These are phyloP conservation scores for Rhizophora mangle DNA, from an alignment of 345 rosid genomes.

Conservation along the genomic window DNA sequence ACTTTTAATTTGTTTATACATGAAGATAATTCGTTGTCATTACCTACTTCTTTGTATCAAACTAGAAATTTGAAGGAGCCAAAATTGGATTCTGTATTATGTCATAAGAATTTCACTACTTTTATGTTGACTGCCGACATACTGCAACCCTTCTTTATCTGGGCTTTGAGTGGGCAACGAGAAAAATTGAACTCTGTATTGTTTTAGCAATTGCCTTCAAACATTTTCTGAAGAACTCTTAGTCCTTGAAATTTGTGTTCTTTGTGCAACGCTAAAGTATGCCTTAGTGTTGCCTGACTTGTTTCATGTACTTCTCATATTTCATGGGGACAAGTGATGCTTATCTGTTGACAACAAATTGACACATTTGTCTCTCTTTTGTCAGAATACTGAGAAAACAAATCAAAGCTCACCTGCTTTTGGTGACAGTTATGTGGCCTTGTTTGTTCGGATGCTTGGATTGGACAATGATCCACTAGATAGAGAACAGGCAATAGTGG, in stretches of 20 bases:
- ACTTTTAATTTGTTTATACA: no score
- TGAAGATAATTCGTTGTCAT: no score
- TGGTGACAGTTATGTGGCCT: constrained; percentile 59
- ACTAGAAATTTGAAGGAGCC: no score
- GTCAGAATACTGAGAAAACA: constrained; percentile 43
- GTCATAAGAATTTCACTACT: no score
- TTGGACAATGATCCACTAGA: constrained; percentile 77
- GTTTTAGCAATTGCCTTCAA: neutral
- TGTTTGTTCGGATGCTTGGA: constrained; percentile 90
- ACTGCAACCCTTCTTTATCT: no score
- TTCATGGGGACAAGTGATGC: neutral
- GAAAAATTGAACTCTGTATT: neutral
- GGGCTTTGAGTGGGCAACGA: neutral
- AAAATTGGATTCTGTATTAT: no score
- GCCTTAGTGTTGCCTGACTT: neutral
- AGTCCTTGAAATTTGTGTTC: constrained; percentile 1
- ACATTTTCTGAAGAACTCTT: neutral
- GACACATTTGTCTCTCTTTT: constrained; percentile 24
- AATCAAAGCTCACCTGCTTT: constrained; percentile 39
- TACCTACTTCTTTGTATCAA: no score
- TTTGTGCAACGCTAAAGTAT: neutral
- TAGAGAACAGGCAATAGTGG: constrained; percentile 72
- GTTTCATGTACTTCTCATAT: neutral
- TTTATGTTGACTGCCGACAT: no score
- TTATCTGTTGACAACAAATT: constrained; percentile 14